phyloP scores from a whole-genome alignment of 2,329 filamentous ascomycete species.

The Pseudogymnoascus sp. region DNA sequence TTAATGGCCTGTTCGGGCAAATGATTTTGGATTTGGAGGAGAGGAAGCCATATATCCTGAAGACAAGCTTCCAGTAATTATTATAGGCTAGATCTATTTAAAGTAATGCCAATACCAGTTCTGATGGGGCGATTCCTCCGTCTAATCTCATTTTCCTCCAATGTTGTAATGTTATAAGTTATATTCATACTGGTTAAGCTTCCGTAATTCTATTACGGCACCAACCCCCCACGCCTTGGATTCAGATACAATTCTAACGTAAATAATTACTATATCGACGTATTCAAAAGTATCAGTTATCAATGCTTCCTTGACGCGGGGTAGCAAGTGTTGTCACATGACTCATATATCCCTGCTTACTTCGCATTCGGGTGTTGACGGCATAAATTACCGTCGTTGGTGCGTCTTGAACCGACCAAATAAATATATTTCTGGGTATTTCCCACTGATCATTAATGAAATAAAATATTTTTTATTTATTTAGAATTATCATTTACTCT shows the following conservation, averaged over 20 bases:
- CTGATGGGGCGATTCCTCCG: not conserved
- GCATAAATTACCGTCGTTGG: not conserved
- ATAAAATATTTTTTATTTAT: not conserved
- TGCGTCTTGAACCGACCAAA: not conserved
- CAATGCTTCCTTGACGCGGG: not conserved
- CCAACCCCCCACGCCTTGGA: not conserved
- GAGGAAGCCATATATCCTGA: slow-evolving; percentile 59
- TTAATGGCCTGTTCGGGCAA: slow-evolving; percentile 80
- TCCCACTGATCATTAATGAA: not conserved
- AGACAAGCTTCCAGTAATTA: slow-evolving; percentile 38
- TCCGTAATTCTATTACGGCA: not conserved
- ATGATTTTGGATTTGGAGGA: slow-evolving; percentile 68
- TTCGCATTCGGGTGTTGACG: not conserved
- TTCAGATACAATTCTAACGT: not conserved
- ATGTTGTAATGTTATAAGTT: not conserved
- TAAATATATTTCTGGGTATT: not conserved
- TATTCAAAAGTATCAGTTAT: not conserved
- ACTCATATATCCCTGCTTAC: not conserved
- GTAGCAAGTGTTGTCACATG: not conserved
- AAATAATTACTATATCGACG: not conserved
- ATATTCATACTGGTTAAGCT: not conserved
- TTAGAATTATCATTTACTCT: not conserved
- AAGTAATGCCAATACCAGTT: not conserved
- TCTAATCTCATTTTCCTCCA: not conserved
- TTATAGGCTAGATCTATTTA: not conserved